Percentiles rank a stretch among this genome's conserved stretches.
phyloP scores from a whole-genome alignment of 345 rosid species.

The Melastoma malabathricum region DNA sequence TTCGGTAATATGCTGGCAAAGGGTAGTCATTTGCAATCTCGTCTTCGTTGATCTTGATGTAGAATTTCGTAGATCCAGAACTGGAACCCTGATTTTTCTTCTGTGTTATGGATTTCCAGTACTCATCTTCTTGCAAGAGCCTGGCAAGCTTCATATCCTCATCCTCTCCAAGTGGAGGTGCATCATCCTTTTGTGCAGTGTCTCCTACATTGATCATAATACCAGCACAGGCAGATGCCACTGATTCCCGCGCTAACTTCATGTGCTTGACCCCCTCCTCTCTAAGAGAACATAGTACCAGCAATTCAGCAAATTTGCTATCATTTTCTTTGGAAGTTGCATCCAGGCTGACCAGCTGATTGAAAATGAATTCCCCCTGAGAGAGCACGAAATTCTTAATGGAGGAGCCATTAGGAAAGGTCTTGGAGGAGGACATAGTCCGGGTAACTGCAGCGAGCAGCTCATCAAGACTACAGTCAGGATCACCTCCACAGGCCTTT shows the following conservation, averaged over 20 bases:
- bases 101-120: slow-evolving; percentile 43
- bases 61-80: slow-evolving; percentile 31
- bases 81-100: slow-evolving; percentile 27
- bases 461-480: slow-evolving; percentile 49
- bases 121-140: slow-evolving; percentile 62
- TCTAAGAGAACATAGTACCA: slow-evolving; percentile 38
- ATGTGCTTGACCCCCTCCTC: slow-evolving; percentile 29
- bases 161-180: slow-evolving; percentile 37
- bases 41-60: slow-evolving; percentile 72
- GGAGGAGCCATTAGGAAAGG: slow-evolving; percentile 25
- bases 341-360: slow-evolving; percentile 56
- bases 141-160: slow-evolving; percentile 48
- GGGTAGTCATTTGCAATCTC: slow-evolving; percentile 83
- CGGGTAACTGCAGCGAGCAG: slow-evolving; percentile 49
- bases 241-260: slow-evolving; percentile 11
- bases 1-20: slow-evolving; percentile 61
- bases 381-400: slow-evolving; percentile 38
- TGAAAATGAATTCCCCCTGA: slow-evolving; percentile 63
- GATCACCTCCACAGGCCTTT: slow-evolving; percentile 36
- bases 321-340: slow-evolving; percentile 35
- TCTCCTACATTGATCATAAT: slow-evolving; percentile 24
- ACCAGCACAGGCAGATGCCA: slow-evolving; percentile 15
- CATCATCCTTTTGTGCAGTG: slow-evolving; percentile 9
- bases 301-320: slow-evolving; percentile 24
- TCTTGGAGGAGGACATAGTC: slow-evolving; percentile 37